Percentiles rank a stretch among this genome's conserved stretches.
phyloP scores from a whole-genome alignment of 2,329 filamentous ascomycete genomes.

The Lachnellula arida region DNA sequence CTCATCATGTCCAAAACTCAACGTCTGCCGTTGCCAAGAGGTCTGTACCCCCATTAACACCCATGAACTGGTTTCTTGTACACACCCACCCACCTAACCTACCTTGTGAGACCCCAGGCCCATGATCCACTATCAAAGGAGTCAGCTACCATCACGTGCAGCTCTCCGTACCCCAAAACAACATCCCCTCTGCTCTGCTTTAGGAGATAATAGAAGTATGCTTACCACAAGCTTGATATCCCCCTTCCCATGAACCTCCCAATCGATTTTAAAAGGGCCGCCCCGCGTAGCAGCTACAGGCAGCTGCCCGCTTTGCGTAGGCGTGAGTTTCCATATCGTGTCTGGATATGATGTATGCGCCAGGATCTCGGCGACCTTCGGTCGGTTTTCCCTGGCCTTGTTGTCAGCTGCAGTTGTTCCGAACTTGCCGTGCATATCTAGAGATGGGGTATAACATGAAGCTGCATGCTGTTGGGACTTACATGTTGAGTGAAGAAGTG shows the following conservation, averaged over 20 bases:
- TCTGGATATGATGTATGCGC: constrained; percentile 63
- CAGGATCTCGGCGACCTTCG: constrained; percentile 52
- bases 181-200: too few relatives aligned
- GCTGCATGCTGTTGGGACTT: too few relatives aligned
- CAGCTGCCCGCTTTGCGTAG: constrained; percentile 55
- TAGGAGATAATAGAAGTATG: background rate
- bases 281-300: constrained; percentile 65
- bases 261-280: constrained; percentile 70
- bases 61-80: background rate
- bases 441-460: too few relatives aligned
- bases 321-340: constrained; percentile 64
- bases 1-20: constrained; percentile 72
- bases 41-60: constrained; percentile 34
- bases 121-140: constrained; percentile 63
- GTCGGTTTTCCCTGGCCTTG: constrained; percentile 19
- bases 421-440: too few relatives aligned
- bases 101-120: constrained; percentile 64
- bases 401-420: background rate
- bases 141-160: constrained; percentile 2
- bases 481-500: too few relatives aligned
- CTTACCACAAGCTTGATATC: constrained; percentile 65
- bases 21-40: constrained; percentile 78
- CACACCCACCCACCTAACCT: background rate
- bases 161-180: too few relatives aligned
- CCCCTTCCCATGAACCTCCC: constrained; percentile 75